Evolutionary conservation across 768 basidiomycete genomes (phyloP).

Genomic region (Kwoniella sp.): DNA sequence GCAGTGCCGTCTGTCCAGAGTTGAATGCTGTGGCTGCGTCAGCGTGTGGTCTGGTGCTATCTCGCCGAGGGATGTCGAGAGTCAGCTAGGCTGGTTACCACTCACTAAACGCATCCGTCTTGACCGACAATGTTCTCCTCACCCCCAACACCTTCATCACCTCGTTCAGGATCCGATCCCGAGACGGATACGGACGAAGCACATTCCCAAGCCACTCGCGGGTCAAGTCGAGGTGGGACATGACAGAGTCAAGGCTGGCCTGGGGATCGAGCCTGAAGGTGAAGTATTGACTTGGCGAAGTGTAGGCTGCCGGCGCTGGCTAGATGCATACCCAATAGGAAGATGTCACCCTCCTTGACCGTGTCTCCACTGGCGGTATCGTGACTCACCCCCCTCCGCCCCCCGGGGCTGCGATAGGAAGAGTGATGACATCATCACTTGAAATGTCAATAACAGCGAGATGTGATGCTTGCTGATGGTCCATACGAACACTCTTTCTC

Average conservation of each 20-base stretch:
- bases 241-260: not conserved
- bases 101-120: conserved; percentile 51
- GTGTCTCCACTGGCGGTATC: not conserved
- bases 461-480: too few relatives aligned
- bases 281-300: too few relatives aligned
- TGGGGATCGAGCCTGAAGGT: too few relatives aligned
- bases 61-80: not conserved
- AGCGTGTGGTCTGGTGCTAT: too few relatives aligned
- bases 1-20: conserved; percentile 84
- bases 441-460: too few relatives aligned
- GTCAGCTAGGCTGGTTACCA: not conserved
- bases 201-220: conserved; percentile 47
- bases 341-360: not conserved
- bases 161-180: conserved; percentile 35
- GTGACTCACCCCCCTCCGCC: too few relatives aligned
- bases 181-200: conserved; percentile 41
- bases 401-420: not conserved
- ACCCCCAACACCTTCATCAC: conserved; percentile 35
- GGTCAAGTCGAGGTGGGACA: conserved; percentile 37
- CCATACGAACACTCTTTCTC: too few relatives aligned
- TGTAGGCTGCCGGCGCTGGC: too few relatives aligned
- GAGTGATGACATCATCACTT: conserved; percentile 17
- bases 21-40: conserved; percentile 74
- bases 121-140: conserved; percentile 43
- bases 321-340: not conserved